Evolutionary conservation across 805 yeast species (phyloP).

Genomic region (Sugiyamaella americana): DNA sequence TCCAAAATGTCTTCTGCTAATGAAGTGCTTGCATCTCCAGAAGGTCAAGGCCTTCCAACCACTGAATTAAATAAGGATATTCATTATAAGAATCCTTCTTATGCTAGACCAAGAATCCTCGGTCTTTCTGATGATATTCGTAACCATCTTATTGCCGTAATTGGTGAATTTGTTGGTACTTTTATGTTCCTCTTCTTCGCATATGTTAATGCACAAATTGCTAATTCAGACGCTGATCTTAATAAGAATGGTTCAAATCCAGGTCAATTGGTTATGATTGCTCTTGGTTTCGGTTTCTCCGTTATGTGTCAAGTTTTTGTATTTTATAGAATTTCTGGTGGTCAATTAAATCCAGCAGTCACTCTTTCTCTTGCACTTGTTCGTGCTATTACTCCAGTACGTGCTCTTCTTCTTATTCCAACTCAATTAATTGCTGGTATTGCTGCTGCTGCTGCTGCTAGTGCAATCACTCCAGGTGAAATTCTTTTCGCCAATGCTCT

Average conservation of each 20-base stretch:
- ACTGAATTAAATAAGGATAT: constrained; percentile 10
- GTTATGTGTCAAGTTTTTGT: constrained; percentile 67
- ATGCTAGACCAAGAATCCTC: constrained; percentile 7
- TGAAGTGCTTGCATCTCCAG: constrained; percentile 10
- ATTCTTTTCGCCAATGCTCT: constrained; percentile 63
- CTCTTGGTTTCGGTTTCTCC: constrained; percentile 82
- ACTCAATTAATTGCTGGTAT: constrained; percentile 79
- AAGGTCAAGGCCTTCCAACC: constrained; percentile 11
- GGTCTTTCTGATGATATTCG: constrained; percentile 42
- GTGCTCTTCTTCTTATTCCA: constrained; percentile 59
- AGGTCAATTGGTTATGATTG: constrained; percentile 65
- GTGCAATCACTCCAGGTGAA: constrained; percentile 78
- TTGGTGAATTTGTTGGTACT: constrained; percentile 83
- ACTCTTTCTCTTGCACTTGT: constrained; percentile 67
- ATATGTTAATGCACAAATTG: constrained; percentile 74
- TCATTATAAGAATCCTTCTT: constrained; percentile 1
- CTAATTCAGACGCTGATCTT: constrained; percentile 49
- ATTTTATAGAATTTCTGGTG: constrained; percentile 76
- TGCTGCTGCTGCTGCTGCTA: constrained; percentile 88
- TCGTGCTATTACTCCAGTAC: constrained; percentile 64
- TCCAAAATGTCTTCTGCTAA: constrained; percentile 4
- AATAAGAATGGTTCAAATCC: constrained; percentile 48
- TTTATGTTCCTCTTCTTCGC: constrained; percentile 80
- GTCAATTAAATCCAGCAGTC: constrained; percentile 86
- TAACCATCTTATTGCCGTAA: constrained; percentile 61